phyloP scores from a whole-genome alignment of 2,329 filamentous ascomycete species.

The Fusarium cyanostomum region DNA sequence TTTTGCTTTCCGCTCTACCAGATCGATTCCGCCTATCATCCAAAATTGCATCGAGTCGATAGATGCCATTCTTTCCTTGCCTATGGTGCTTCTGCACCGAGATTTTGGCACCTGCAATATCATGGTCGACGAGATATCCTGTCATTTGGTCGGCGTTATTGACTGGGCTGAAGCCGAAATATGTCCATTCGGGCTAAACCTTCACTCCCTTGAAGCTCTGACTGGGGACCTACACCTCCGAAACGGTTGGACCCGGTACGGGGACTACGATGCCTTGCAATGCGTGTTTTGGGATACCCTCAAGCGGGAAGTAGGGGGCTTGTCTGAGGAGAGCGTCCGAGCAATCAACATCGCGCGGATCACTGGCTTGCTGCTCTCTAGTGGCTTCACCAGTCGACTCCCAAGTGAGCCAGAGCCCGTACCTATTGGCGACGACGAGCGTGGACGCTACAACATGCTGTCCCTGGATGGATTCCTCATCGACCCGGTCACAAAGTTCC shows the following conservation, averaged over 20 bases:
- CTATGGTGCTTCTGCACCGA: conserved; percentile 52
- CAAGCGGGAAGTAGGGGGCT: too few species aligned
- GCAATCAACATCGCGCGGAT: too few species aligned
- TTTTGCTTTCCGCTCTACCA: conserved; percentile 48
- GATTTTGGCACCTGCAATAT: conserved; percentile 53
- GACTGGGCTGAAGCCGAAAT: conserved; percentile 55
- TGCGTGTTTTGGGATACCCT: too few species aligned
- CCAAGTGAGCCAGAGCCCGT: conserved; percentile 47
- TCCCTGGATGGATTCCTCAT: conserved; percentile 50
- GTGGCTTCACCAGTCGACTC: conserved; percentile 52
- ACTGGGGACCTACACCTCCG: too few species aligned
- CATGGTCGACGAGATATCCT: conserved; percentile 51
- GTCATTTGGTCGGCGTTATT: conserved; percentile 52
- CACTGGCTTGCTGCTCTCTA: conserved; percentile 47
- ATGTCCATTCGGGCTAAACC: conserved; percentile 52
- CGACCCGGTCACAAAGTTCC: conserved; percentile 46
- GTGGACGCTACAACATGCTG: conserved; percentile 51
- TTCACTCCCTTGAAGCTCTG: conserved; percentile 48
- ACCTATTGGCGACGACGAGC: conserved; percentile 51
- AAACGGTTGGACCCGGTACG: too few species aligned
- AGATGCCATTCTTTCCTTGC: conserved; percentile 48
- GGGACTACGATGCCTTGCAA: too few species aligned
- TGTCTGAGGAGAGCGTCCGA: too few species aligned
- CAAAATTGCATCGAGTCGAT: conserved; percentile 45
- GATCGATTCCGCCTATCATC: conserved; percentile 48